Evolutionary conservation across 805 yeast genomes (phyloP), one percentile per base, ranked within the genome.

Genomic region (Lipomyces yamadae): DNA sequence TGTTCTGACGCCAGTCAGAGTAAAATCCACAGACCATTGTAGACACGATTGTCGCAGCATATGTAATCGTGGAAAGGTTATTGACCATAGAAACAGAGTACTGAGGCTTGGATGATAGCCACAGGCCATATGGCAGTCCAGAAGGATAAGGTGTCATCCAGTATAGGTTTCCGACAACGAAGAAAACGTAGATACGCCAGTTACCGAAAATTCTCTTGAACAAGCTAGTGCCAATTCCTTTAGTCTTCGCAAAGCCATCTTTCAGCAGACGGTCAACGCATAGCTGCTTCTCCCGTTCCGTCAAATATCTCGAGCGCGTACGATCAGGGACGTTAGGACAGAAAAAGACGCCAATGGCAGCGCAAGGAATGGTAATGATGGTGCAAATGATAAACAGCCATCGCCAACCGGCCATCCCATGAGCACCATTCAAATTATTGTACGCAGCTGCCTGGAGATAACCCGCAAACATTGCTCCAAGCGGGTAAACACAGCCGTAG

Each of bases 351-450:
- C 89, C 90, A 61, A 84, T 68, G 5, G 88, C 8, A 5, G 88
- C 89, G 50, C 88, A 84, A 2, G 81, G 85, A 37, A 87, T 73
- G 5, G 88, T 84, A 56, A 88, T 82, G 57, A 85, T 73, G 13
- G 88, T 87, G 74, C 88, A 90, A 69, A 88, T 81, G 58, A 88
- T 84, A 73, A 86, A 88, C 72, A 86, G 84, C 92, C 91, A 89
- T 79, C 87, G 81, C 91, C 91, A 88, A 10, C 90, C 86, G 6
- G 81, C 81, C n/a, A 84, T 76, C 0, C 91, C 91, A 56, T 75
- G 73, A 10, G 73, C 77, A 37, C 88, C 90, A 63, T 81, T 77
- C 71, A 88, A 74, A 53, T 76, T 72, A 34, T 80, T 72, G 64
- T 78, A 82, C 37, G 87, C 82, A 7, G 88, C 84, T 24, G 88